A percentile compares a stretch with the other conserved stretches of the same genome.
phyloP scores from a whole-genome alignment of 2,329 filamentous ascomycete species.

The Fusarium ambrosium region DNA sequence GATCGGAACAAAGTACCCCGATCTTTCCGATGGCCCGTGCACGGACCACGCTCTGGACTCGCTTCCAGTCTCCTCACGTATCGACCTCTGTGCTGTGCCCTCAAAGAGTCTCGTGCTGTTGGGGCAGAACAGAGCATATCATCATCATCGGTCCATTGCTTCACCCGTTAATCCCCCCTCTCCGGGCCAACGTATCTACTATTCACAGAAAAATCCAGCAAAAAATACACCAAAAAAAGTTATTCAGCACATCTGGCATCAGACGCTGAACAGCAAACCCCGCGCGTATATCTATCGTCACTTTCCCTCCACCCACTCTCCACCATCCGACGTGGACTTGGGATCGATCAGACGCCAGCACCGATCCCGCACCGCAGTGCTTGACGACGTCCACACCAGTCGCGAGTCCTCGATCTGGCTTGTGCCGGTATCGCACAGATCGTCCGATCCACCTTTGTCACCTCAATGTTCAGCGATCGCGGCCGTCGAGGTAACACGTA shows the following conservation, averaged over 20 bases:
- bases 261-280: background rate
- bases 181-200: conserved; percentile 8
- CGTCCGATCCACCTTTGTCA: background rate
- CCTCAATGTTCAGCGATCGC: conserved; percentile 39
- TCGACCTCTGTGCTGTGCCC: conserved; percentile 25
- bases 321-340: conserved; percentile 35
- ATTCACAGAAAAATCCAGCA: background rate
- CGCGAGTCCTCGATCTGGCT: conserved; percentile 3
- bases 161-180: conserved; percentile 20
- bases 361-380: conserved; percentile 22
- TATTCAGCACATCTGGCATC: background rate
- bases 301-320: conserved; percentile 27
- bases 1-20: conserved; percentile 45
- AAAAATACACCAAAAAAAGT: background rate
- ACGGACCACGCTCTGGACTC: conserved; percentile 32
- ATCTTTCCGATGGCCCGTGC: conserved; percentile 36
- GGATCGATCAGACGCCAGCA: conserved; percentile 29
- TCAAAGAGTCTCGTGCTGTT: conserved; percentile 22
- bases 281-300: conserved; percentile 33
- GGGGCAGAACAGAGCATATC: conserved; percentile 32
- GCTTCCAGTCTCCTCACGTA: conserved; percentile 26
- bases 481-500: conserved; percentile 36
- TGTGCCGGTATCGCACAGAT: background rate
- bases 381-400: conserved; percentile 11
- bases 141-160: conserved; percentile 24